phyloP scores from a whole-genome alignment of 148 eudicot genomes.

The Dysphania ambrosioides region DNA sequence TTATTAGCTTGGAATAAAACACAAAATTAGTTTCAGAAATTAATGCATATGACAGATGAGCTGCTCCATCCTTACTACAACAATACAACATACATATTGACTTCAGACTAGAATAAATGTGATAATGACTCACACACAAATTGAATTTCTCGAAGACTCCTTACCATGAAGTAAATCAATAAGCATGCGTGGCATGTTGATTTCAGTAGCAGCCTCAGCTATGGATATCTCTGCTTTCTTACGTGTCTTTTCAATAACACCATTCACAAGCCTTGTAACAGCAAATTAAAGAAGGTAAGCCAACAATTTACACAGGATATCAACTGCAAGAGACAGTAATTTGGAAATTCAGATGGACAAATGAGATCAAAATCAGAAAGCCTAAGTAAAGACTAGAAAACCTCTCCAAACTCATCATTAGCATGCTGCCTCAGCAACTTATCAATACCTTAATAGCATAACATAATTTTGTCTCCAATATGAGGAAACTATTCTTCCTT shows the following conservation, averaged over 20 bases:
- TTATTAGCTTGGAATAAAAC: not conserved
- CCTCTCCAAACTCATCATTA: not conserved
- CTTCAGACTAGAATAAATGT: not conserved
- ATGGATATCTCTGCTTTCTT: slow-evolving; percentile 58
- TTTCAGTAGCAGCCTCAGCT: slow-evolving; percentile 61
- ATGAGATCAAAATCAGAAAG: not conserved
- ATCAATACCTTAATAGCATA: not conserved
- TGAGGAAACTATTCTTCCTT: no score
- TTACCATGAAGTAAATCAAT: slow-evolving; percentile 94
- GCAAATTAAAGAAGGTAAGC: slow-evolving; percentile 26
- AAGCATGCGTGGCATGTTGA: slow-evolving; percentile 82
- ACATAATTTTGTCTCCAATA: not conserved
- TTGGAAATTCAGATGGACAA: not conserved
- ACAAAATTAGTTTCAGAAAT: not conserved
- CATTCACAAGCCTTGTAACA: slow-evolving; percentile 78
- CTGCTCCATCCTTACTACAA: not conserved
- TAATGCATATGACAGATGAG: not conserved
- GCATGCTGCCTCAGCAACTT: no score
- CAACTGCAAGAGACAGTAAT: not conserved
- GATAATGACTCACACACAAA: not conserved
- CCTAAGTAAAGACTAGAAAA: not conserved
- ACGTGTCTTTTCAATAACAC: slow-evolving; percentile 74
- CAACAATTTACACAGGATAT: slow-evolving; percentile 15
- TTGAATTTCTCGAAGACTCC: slow-evolving; percentile 1
- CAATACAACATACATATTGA: not conserved